These are phyloP conservation scores for Zea mays DNA, from an alignment of 176 grass and related monocot species.

Conservation along the genomic window DNA sequence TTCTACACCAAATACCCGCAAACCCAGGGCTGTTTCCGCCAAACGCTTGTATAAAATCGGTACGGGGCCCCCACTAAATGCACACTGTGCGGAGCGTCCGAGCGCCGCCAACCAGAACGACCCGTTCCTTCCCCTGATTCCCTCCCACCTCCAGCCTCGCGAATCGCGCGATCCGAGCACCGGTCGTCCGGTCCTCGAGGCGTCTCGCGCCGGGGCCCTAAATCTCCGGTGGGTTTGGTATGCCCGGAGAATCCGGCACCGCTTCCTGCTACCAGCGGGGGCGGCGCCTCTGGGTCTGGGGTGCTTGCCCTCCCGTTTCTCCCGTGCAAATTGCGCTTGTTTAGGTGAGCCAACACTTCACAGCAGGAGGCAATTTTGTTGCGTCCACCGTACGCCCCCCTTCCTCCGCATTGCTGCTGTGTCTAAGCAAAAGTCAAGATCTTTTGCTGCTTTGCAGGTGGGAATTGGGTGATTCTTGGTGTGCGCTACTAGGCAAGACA, in stretches of 20 bases:
- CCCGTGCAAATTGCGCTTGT: background rate
- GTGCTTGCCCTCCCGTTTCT: background rate
- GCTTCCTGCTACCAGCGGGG: background rate
- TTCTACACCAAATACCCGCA: background rate
- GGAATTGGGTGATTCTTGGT: background rate
- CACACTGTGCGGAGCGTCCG: conserved; percentile 19
- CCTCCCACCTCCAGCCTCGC: background rate
- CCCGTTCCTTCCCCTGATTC: too few species aligned
- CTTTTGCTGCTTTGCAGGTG: conserved; percentile 8
- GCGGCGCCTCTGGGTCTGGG: background rate
- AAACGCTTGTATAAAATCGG: conserved; percentile 31
- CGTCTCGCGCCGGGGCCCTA: background rate
- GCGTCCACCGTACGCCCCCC: background rate
- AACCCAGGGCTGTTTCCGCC: background rate
- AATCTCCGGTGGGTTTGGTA: background rate
- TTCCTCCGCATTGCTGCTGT: conserved; percentile 21
- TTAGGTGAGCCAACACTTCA: conserved; percentile 7
- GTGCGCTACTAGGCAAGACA: background rate
- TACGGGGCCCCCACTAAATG: conserved; percentile 24
- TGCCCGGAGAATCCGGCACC: background rate
- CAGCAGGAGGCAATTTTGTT: background rate
- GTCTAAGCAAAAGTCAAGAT: background rate
- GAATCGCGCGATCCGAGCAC: conserved; percentile 31
- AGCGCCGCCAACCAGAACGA: background rate
- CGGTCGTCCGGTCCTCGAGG: background rate